phyloP scores from a whole-genome alignment of 179 eudicot genomes.

The Heliamphora pulchella region DNA sequence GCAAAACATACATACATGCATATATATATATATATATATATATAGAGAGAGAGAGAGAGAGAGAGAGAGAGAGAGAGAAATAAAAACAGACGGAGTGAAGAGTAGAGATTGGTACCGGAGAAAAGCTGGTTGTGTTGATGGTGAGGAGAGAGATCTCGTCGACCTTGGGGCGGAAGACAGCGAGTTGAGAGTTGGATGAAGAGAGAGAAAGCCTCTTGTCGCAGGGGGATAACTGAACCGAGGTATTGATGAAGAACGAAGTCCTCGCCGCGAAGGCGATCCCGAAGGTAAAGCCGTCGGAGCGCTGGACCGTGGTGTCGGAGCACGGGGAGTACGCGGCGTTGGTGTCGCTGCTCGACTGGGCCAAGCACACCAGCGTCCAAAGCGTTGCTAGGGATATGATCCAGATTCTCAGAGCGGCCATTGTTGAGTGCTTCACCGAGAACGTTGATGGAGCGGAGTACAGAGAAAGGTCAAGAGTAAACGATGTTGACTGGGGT shows the following conservation, averaged over 20 bases:
- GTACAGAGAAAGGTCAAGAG: no score
- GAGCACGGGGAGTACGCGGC: slow-evolving; percentile 48
- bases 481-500: no score
- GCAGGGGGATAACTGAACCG: slow-evolving; percentile 57
- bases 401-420: slow-evolving; percentile 4
- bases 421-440: slow-evolving; percentile 12
- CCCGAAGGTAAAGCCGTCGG: slow-evolving; percentile 56
- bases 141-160: slow-evolving; percentile 72
- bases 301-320: slow-evolving; percentile 40
- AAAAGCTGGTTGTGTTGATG: slow-evolving; percentile 33
- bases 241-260: slow-evolving; percentile 34
- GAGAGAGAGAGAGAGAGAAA: background rate
- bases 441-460: background rate
- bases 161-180: slow-evolving; percentile 60
- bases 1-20: background rate
- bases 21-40: background rate
- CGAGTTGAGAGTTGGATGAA: slow-evolving; percentile 32
- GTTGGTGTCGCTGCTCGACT: slow-evolving; percentile 30
- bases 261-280: slow-evolving; percentile 36
- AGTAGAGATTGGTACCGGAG: slow-evolving; percentile 36
- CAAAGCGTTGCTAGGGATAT: slow-evolving; percentile 3
- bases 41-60: no score
- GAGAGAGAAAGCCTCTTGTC: slow-evolving; percentile 50
- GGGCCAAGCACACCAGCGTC: background rate
- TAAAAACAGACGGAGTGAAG: background rate